These are phyloP conservation scores for Fusarium duplospermum DNA, from an alignment of 2,329 filamentous ascomycete species.

Conservation along the genomic window DNA sequence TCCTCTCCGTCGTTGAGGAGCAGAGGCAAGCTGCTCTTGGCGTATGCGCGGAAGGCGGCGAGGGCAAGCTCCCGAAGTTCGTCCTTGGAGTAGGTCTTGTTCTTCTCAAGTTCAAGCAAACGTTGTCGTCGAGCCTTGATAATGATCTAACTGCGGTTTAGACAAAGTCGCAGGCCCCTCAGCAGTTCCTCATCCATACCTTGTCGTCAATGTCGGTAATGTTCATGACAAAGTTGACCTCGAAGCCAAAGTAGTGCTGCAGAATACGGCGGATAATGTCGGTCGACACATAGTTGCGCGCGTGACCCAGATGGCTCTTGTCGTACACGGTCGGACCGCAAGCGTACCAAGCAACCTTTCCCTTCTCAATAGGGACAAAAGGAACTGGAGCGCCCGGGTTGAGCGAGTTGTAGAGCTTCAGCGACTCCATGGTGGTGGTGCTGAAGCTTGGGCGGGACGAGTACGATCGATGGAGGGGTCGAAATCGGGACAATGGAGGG, in stretches of 20 bases:
- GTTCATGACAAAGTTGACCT: slow-evolving; percentile 92
- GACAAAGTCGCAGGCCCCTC: slow-evolving; percentile 15
- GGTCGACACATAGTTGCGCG: slow-evolving; percentile 89
- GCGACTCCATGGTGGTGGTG: slow-evolving; percentile 59
- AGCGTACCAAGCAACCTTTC: slow-evolving; percentile 85
- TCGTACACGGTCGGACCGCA: slow-evolving; percentile 91
- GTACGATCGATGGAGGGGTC: slow-evolving; percentile 48
- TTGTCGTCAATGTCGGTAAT: slow-evolving; percentile 88
- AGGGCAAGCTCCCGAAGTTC: slow-evolving; percentile 61
- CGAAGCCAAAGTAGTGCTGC: slow-evolving; percentile 83
- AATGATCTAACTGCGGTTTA: slow-evolving; percentile 60
- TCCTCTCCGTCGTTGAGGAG: slow-evolving; percentile 57
- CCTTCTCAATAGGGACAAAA: slow-evolving; percentile 78
- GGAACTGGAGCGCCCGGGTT: slow-evolving; percentile 77
- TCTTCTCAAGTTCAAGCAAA: slow-evolving; percentile 81
- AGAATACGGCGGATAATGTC: slow-evolving; percentile 89
- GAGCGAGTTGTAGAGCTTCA: slow-evolving; percentile 85
- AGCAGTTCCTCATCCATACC: slow-evolving; percentile 51
- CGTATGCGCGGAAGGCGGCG: slow-evolving; percentile 67
- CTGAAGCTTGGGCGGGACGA: slow-evolving; percentile 44
- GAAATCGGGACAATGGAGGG: slow-evolving; percentile 38
- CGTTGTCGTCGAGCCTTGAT: slow-evolving; percentile 79
- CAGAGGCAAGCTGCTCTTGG: slow-evolving; percentile 65
- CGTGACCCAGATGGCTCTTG: slow-evolving; percentile 84
- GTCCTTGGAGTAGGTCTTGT: slow-evolving; percentile 68